These are phyloP conservation scores for Auricularia sp. DNA, from an alignment of 768 basidiomycete genomes.

Conservation along the genomic window DNA sequence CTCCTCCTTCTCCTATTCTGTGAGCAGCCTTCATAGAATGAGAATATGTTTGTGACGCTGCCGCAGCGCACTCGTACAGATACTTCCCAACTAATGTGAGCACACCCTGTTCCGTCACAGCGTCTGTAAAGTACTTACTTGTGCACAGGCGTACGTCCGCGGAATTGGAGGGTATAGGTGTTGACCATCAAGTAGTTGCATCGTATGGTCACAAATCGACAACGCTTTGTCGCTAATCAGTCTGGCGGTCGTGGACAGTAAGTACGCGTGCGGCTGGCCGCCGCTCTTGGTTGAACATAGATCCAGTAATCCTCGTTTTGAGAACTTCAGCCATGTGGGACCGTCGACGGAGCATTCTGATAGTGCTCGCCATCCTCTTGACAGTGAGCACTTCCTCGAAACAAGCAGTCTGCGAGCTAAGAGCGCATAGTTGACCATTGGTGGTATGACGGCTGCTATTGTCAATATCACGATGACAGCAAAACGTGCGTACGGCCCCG, in stretches of 20 bases:
- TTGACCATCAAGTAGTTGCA: neutral
- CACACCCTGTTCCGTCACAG: neutral
- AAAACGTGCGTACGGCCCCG: neutral
- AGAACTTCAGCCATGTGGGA: neutral
- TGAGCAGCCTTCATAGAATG: neutral
- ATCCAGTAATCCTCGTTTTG: neutral
- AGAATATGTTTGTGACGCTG: too few relatives aligned
- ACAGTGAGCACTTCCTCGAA: neutral
- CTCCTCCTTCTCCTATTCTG: neutral
- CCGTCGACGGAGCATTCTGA: neutral
- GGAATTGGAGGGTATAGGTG: neutral
- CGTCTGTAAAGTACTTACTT: neutral
- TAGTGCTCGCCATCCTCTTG: neutral
- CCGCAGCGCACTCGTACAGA: neutral
- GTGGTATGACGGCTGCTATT: neutral
- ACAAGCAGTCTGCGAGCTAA: neutral
- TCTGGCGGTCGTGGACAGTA: neutral
- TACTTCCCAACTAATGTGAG: neutral
- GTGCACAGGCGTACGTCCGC: neutral
- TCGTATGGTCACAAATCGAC: neutral
- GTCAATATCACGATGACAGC: neutral
- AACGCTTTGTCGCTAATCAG: neutral
- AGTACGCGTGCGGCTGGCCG: neutral
- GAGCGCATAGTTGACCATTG: neutral
- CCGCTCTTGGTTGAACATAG: neutral